phyloP scores from a whole-genome alignment of 1,139 yeast genomes.

The Sporopachydermia cereana region DNA sequence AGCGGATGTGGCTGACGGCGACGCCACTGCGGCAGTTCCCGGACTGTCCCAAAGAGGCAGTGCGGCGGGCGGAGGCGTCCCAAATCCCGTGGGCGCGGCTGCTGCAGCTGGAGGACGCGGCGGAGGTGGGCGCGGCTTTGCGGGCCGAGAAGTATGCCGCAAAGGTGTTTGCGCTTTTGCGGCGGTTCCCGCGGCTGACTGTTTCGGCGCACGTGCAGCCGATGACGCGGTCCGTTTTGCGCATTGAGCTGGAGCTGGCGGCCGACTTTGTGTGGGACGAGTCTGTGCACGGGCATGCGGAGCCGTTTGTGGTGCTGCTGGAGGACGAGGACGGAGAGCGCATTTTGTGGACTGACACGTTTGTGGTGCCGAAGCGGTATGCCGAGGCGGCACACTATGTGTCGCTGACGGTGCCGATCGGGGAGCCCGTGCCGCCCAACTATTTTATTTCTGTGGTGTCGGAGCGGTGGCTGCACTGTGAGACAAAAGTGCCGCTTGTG shows the following conservation, averaged over 20 bases:
- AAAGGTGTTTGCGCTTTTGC: slow-evolving; percentile 46
- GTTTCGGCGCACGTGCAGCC: slow-evolving; percentile 62
- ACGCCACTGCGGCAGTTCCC: slow-evolving; percentile 82
- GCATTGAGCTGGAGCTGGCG: slow-evolving; percentile 51
- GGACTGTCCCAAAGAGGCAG: slow-evolving; percentile 53
- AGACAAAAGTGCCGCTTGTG: slow-evolving; percentile 47
- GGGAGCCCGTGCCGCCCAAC: slow-evolving; percentile 60
- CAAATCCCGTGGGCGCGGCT: slow-evolving; percentile 77
- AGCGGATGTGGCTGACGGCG: slow-evolving; percentile 71
- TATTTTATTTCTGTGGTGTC: slow-evolving; percentile 64
- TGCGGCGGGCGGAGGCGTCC: slow-evolving; percentile 68
- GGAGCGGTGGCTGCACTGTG: slow-evolving; percentile 79
- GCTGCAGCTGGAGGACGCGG: slow-evolving; percentile 49
- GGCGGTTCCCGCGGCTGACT: slow-evolving; percentile 59
- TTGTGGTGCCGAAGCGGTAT: slow-evolving; percentile 39
- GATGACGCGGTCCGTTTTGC: slow-evolving; percentile 52
- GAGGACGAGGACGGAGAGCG: slow-evolving; percentile 81
- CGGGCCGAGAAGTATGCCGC: slow-evolving; percentile 60
- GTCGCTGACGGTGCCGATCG: slow-evolving; percentile 53
- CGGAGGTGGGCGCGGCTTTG: slow-evolving; percentile 74
- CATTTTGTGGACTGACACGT: slow-evolving; percentile 46
- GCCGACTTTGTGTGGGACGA: slow-evolving; percentile 76
- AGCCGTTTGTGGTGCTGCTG: slow-evolving; percentile 55
- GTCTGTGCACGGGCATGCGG: slow-evolving; percentile 48
- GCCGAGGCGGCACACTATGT: slow-evolving; percentile 43